Evolutionary conservation across 305 asterid species (phyloP).

Genomic region (Solanum hybrid): DNA sequence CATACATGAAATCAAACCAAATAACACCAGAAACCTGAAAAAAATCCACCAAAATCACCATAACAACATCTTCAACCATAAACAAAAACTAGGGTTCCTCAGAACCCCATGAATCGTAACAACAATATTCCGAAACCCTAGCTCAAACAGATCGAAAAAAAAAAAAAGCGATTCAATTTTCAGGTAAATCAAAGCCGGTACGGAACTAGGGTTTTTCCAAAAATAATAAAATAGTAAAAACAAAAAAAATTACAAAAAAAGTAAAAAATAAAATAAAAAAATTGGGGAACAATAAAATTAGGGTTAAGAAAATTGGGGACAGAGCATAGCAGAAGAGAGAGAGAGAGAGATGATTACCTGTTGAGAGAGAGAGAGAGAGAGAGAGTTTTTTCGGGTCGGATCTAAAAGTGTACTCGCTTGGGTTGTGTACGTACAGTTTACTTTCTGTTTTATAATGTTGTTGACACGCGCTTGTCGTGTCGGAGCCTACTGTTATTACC

Average conservation of each 20-base stretch:
- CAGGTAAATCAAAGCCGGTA: conserved; percentile 3
- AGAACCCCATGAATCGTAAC: not conserved
- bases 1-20: conserved; percentile 46
- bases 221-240: conserved; percentile 7
- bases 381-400: not conserved
- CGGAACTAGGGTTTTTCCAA: conserved; percentile 21
- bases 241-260: not conserved
- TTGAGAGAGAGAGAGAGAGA: not conserved
- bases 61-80: not conserved
- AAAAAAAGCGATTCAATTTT: not conserved
- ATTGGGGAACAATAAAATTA: not conserved
- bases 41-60: not conserved
- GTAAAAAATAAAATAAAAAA: not conserved
- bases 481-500: not conserved
- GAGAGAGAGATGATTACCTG: not conserved
- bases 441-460: not conserved
- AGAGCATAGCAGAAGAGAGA: not conserved
- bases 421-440: not conserved
- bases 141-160: not conserved
- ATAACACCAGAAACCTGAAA: conserved; percentile 11
- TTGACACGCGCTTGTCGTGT: not conserved
- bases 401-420: not conserved
- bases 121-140: not conserved
- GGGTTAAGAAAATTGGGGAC: not conserved
- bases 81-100: conserved; percentile 8